Conservation (phyloP, 148 eudicot species). For the Cornus controversa region DNA sequence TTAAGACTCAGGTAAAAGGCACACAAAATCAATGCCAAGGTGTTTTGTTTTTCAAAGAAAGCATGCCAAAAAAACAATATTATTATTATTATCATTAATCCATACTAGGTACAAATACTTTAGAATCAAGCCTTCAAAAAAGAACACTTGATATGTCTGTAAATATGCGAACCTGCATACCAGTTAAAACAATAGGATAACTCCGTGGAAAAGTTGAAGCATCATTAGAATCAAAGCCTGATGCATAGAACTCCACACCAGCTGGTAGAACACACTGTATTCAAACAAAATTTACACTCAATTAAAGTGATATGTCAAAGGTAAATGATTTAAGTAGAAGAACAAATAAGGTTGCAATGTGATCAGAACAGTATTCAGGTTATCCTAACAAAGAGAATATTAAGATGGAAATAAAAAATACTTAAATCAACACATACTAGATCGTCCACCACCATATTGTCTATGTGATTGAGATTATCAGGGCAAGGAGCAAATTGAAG, state of each 20-base stretch:
- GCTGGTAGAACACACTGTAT: constrained; percentile 98
- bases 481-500: not conserved
- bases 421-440: too few species aligned
- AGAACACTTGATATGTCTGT: not conserved
- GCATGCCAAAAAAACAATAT: not conserved
- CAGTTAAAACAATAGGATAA: constrained; percentile 96
- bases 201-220: constrained; percentile 72
- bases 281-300: constrained; percentile 1
- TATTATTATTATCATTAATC: not conserved
- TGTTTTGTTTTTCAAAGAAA: too few species aligned
- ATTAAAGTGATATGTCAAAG: not conserved
- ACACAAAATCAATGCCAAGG: not conserved
- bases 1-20: not conserved
- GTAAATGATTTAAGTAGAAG: not conserved
- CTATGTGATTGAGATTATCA: too few species aligned
- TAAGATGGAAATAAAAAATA: not conserved
- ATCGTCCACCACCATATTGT: too few species aligned
- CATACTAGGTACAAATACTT: not conserved
- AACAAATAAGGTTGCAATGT: not conserved
- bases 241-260: constrained; percentile 78
- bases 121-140: constrained; percentile 1
- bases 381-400: constrained; percentile 16
- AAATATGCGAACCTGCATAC: constrained; percentile 32
- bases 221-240: constrained; percentile 58
- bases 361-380: not conserved